A percentile compares a stretch with the other conserved stretches of the same genome.
These are phyloP conservation scores for Tephrocybe sp. DNA, from an alignment of 768 basidiomycete genomes.

Conservation along the genomic window DNA sequence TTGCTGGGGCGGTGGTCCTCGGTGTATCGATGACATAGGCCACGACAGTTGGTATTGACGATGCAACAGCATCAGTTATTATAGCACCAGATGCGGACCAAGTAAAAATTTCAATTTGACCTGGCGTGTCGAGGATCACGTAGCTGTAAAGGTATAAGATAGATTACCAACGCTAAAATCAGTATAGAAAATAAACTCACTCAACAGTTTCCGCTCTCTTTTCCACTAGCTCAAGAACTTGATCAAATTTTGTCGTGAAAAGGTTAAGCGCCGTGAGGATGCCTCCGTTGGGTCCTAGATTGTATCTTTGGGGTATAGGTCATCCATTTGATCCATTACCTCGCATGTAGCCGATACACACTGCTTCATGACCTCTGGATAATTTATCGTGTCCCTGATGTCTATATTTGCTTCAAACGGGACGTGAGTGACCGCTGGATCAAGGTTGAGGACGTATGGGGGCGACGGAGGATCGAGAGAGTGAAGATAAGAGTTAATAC, in stretches of 20 bases:
- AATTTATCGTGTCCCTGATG: conserved; percentile 96
- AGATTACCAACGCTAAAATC: neutral
- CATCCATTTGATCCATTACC: conserved; percentile 17
- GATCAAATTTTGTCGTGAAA: conserved; percentile 99
- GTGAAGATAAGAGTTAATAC: conserved; percentile 91
- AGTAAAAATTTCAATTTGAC: conserved; percentile 99
- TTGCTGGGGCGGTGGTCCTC: conserved; percentile 88
- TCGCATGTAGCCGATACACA: conserved; percentile 45
- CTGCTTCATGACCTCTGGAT: conserved; percentile 99
- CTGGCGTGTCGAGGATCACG: conserved; percentile 94
- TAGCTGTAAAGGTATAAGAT: conserved; percentile 49
- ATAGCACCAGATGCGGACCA: conserved; percentile 99
- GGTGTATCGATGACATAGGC: conserved; percentile 99
- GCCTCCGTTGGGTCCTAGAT: conserved; percentile 96
- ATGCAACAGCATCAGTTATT: conserved; percentile 95
- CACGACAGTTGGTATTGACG: conserved; percentile 88
- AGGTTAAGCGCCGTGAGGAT: conserved; percentile 96
- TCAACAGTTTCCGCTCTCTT: conserved; percentile 86
- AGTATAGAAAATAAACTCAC: conserved; percentile 44
- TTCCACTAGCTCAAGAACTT: conserved; percentile 89
- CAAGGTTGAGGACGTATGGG: conserved; percentile 96
- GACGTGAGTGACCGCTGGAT: conserved; percentile 89
- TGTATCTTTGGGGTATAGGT: conserved; percentile 65
- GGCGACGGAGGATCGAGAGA: conserved; percentile 57
- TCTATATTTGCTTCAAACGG: conserved; percentile 98